phyloP scores from a whole-genome alignment of 768 basidiomycete species.

The Tricholoma flavovirens region DNA sequence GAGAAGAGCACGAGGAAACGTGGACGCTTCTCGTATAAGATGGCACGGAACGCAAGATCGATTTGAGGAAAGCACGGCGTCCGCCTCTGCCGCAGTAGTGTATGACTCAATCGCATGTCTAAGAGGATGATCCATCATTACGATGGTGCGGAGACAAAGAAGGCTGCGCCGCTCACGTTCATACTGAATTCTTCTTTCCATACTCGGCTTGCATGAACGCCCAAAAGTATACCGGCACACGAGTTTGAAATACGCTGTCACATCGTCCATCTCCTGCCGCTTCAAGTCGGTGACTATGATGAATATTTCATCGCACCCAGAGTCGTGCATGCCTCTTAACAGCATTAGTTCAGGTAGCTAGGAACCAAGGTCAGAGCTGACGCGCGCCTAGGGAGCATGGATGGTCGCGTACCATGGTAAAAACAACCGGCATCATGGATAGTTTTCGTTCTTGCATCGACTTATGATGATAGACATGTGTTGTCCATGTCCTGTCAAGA shows the following conservation, averaged over 20 bases:
- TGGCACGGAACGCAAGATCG: conserved; percentile 70
- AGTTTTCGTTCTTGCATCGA: conserved; percentile 69
- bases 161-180: conserved; percentile 48
- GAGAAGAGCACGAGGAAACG: conserved; percentile 77
- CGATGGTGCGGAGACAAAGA: not conserved
- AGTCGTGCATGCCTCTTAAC: conserved; percentile 74
- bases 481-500: conserved; percentile 77
- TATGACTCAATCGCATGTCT: conserved; percentile 67
- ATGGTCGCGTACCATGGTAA: conserved; percentile 57
- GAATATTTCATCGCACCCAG: conserved; percentile 71
- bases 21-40: conserved; percentile 69
- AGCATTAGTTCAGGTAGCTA: conserved; percentile 78
- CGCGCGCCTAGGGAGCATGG: conserved; percentile 5
- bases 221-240: conserved; percentile 63
- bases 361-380: not conserved
- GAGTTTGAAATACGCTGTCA: conserved; percentile 73
- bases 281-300: conserved; percentile 78
- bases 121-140: not conserved
- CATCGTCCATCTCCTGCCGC: conserved; percentile 75
- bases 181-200: conserved; percentile 61
- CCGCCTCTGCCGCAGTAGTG: conserved; percentile 61
- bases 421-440: conserved; percentile 76
- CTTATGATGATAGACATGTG: conserved; percentile 73
- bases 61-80: conserved; percentile 80
- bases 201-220: conserved; percentile 56